phyloP scores from a whole-genome alignment of 2,329 filamentous ascomycete genomes.

The Byssochlamys sp. region DNA sequence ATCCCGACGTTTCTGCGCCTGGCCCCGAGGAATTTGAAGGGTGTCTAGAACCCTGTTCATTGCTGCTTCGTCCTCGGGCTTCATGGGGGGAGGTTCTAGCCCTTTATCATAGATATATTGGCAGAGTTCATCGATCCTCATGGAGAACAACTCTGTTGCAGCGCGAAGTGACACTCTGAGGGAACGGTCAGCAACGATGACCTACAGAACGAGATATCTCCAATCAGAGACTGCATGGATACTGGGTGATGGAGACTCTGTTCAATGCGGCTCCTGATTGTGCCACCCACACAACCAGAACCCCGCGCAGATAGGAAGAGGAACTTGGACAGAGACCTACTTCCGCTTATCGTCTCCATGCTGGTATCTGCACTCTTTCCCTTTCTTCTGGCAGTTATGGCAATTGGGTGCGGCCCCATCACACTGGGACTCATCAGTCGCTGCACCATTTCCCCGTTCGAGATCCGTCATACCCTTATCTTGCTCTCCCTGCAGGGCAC shows the following conservation, averaged over 20 bases:
- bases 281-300: not conserved
- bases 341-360: constrained; percentile 33
- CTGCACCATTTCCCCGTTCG: not conserved
- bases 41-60: constrained; percentile 32
- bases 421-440: constrained; percentile 17
- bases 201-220: not conserved
- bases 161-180: constrained; percentile 27
- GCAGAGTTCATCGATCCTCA: constrained; percentile 28
- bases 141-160: constrained; percentile 28
- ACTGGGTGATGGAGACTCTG: not conserved
- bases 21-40: constrained; percentile 22
- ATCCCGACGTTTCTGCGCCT: constrained; percentile 6
- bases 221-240: not conserved
- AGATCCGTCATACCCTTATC: constrained; percentile 26
- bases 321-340: constrained; percentile 14
- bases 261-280: not conserved
- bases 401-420: constrained; percentile 30
- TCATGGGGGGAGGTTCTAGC: constrained; percentile 31
- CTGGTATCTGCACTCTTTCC: constrained; percentile 30
- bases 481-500: constrained; percentile 39
- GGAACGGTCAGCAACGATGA: constrained; percentile 5
- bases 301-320: not conserved
- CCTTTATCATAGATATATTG: constrained; percentile 35
- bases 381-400: constrained; percentile 30
- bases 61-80: constrained; percentile 26